Conservation (phyloP, 1,284 basidiomycete genomes). For the Paramarasmius palmivorus region DNA sequence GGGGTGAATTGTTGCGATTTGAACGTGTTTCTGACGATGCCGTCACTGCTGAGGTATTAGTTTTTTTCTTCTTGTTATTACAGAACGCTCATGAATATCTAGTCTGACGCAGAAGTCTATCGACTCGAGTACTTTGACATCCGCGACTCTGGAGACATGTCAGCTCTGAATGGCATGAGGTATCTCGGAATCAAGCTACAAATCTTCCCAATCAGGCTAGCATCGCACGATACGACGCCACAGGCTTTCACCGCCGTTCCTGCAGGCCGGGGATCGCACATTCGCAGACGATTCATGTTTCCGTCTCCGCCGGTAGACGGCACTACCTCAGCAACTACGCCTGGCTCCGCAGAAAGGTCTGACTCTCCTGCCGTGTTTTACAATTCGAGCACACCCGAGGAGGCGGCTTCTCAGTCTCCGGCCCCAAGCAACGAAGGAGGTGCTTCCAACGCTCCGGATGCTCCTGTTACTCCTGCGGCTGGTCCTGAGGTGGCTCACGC, state of each 20-base stretch:
- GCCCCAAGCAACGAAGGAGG: no score
- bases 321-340: constrained; percentile 14
- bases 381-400: no score
- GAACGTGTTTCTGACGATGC: no score
- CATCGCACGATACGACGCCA: constrained; percentile 6
- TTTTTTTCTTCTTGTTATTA: constrained; percentile 7
- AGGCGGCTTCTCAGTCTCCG: no score
- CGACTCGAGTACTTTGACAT: constrained; percentile 65
- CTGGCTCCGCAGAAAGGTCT: constrained; percentile 9
- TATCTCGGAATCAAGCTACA: constrained; percentile 46
- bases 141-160: constrained; percentile 50
- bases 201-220: constrained; percentile 22
- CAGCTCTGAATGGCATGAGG: constrained; percentile 38
- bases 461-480: no score
- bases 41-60: constrained; percentile 11
- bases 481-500: no score
- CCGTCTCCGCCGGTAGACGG: no score
- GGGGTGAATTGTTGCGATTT: no score
- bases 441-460: no score
- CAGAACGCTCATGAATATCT: constrained; percentile 16
- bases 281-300: constrained; percentile 29
- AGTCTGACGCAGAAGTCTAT: constrained; percentile 37
- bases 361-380: background rate
- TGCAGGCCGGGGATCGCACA: constrained; percentile 31
- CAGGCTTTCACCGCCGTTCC: constrained; percentile 19